Conservation (phyloP, 306 rosid genomes). For the Prosopis cineraria region DNA sequence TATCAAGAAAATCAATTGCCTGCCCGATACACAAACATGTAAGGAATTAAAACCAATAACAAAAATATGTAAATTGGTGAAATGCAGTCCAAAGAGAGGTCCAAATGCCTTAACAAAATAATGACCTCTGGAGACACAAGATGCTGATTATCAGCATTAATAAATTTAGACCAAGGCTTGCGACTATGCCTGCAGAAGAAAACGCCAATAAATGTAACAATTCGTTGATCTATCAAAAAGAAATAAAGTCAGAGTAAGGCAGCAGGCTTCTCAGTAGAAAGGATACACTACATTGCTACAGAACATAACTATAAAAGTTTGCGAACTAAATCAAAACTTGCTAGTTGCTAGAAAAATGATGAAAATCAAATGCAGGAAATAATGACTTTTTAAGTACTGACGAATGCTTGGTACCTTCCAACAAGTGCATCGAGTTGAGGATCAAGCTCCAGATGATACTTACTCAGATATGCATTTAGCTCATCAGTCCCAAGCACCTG, state of each 20-base stretch:
- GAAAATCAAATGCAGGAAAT: conserved; percentile 12
- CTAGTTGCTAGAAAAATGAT: neutral
- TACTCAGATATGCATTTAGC: conserved; percentile 71
- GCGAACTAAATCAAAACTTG: conserved; percentile 23
- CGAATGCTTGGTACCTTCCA: conserved; percentile 60
- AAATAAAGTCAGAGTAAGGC: neutral
- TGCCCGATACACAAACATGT: conserved; percentile 38
- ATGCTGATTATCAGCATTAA: conserved; percentile 92
- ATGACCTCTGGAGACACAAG: conserved; percentile 95
- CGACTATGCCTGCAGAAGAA: conserved; percentile 87
- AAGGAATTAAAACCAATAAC: conserved; percentile 30
- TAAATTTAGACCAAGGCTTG: conserved; percentile 96
- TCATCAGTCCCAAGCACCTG: conserved; percentile 94
- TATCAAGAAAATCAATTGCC: conserved; percentile 99
- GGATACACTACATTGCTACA: conserved; percentile 20
- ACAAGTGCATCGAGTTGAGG: conserved; percentile 89
- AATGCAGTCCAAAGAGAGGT: neutral
- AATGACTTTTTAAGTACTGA: neutral
- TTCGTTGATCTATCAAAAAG: conserved; percentile 22
- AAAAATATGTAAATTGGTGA: neutral
- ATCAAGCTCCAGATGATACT: conserved; percentile 82
- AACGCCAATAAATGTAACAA: conserved; percentile 21
- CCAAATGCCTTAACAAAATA: conserved; percentile 14
- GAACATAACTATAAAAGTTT: conserved; percentile 11
- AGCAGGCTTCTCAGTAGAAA: conserved; percentile 25